Evolutionary conservation across 768 basidiomycete genomes (phyloP).

Genomic region (Auricularia cornea): DNA sequence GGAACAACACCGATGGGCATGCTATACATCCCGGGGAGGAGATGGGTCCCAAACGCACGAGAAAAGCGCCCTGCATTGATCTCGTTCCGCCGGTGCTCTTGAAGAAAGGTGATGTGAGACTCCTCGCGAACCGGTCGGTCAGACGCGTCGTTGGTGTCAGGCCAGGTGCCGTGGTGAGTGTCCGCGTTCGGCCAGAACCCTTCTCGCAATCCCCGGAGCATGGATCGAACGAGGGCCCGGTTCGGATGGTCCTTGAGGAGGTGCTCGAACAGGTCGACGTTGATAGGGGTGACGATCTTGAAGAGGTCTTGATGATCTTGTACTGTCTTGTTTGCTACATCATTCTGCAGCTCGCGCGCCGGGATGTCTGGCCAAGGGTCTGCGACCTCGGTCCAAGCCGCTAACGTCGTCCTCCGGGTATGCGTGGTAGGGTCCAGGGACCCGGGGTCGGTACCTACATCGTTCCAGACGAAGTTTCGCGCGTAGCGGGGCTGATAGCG

Average conservation of each 20-base stretch:
- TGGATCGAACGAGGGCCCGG: slow-evolving; percentile 27
- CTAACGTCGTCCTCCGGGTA: too few relatives aligned
- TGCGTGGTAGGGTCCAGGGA: background rate
- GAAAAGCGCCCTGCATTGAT: slow-evolving; percentile 14
- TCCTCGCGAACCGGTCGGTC: background rate
- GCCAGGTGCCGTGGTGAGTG: slow-evolving; percentile 15
- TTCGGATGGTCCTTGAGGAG: slow-evolving; percentile 30
- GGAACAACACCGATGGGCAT: slow-evolving; percentile 33
- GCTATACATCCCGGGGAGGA: slow-evolving; percentile 37
- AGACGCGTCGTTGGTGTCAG: slow-evolving; percentile 17
- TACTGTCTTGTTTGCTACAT: slow-evolving; percentile 16
- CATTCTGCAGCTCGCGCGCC: slow-evolving; percentile 7
- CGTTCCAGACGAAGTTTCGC: background rate
- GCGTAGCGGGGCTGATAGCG: background rate
- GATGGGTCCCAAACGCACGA: slow-evolving; percentile 22
- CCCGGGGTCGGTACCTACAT: background rate
- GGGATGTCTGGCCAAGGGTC: background rate
- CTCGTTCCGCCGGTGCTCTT: slow-evolving; percentile 18
- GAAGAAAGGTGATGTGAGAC: slow-evolving; percentile 17
- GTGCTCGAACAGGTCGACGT: slow-evolving; percentile 22
- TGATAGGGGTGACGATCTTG: slow-evolving; percentile 28
- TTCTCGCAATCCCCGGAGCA: slow-evolving; percentile 20
- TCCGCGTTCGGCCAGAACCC: slow-evolving; percentile 41
- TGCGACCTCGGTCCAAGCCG: background rate
- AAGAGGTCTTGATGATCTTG: slow-evolving; percentile 23